Conservation (phyloP, 2,329 filamentous ascomycete species). For the Lasiodiplodia sp. region DNA sequence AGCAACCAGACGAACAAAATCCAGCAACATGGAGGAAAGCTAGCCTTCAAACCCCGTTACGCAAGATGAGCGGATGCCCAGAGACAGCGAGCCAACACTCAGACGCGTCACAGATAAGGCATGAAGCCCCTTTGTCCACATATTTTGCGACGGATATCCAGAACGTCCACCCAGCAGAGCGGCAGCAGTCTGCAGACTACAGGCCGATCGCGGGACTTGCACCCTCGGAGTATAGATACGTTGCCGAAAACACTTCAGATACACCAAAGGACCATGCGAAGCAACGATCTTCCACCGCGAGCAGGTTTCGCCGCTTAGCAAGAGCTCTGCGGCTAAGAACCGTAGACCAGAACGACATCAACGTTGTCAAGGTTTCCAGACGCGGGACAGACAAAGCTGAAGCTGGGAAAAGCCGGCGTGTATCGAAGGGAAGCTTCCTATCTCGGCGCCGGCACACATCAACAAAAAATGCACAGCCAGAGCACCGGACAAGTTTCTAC, state of each 20-base stretch:
- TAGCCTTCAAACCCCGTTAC: not conserved
- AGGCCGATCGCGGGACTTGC: not conserved
- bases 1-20: not conserved
- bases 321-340: not conserved
- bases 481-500: not conserved
- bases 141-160: not conserved
- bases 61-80: not conserved
- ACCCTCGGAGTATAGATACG: not conserved
- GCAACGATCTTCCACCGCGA: not conserved
- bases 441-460: not conserved
- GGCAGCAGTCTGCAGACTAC: not conserved
- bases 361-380: not conserved
- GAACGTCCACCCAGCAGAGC: not conserved
- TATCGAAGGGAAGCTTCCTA: slow-evolving; percentile 7
- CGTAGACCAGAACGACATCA: not conserved
- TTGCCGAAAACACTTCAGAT: not conserved
- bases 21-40: not conserved
- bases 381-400: not conserved
- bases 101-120: not conserved
- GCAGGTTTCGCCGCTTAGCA: slow-evolving; percentile 1
- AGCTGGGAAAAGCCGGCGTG: not conserved
- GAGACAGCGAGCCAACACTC: not conserved
- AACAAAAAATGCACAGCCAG: not conserved
- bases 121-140: not conserved
- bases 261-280: not conserved